phyloP scores from a whole-genome alignment of 1,139 yeast species.

The Pneumocystis canis region DNA sequence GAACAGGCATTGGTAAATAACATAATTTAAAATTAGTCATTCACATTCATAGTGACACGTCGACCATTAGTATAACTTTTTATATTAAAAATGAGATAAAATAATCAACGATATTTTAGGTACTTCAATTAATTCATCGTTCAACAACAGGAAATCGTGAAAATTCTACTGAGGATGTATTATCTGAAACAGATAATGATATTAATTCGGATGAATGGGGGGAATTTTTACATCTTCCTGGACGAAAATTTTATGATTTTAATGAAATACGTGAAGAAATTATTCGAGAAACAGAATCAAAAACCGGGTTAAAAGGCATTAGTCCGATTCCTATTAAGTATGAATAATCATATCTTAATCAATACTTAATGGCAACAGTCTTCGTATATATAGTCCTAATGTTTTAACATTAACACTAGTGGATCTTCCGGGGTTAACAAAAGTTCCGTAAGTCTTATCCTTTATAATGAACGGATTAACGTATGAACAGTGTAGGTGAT shows the following conservation, averaged over 20 bases:
- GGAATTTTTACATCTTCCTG: constrained; percentile 85
- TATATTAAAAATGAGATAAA: not conserved
- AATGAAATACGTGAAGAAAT: constrained; percentile 85
- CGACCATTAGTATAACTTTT: constrained; percentile 53
- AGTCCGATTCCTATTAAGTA: constrained; percentile 80
- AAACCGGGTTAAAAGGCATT: constrained; percentile 89
- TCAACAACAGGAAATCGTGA: constrained; percentile 14
- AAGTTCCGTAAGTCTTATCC: constrained; percentile 47
- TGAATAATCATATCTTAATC: not conserved
- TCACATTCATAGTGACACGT: constrained; percentile 85
- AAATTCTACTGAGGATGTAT: constrained; percentile 15
- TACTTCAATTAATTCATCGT: constrained; percentile 20
- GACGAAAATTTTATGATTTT: constrained; percentile 73
- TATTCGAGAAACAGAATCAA: constrained; percentile 83
- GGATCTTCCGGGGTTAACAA: constrained; percentile 93
- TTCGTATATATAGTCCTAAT: constrained; percentile 89
- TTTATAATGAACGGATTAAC: not conserved
- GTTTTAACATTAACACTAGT: constrained; percentile 90
- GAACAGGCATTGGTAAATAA: constrained; percentile 22
- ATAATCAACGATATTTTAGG: constrained; percentile 5
- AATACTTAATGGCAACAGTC: not conserved
- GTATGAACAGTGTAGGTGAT: constrained; percentile 54
- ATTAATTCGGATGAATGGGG: constrained; percentile 95
- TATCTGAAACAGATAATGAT: constrained; percentile 29
- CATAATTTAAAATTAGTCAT: constrained; percentile 4